These are phyloP conservation scores for Bruguiera gymnorhiza DNA, from an alignment of 345 rosid genomes.

Conservation along the genomic window DNA sequence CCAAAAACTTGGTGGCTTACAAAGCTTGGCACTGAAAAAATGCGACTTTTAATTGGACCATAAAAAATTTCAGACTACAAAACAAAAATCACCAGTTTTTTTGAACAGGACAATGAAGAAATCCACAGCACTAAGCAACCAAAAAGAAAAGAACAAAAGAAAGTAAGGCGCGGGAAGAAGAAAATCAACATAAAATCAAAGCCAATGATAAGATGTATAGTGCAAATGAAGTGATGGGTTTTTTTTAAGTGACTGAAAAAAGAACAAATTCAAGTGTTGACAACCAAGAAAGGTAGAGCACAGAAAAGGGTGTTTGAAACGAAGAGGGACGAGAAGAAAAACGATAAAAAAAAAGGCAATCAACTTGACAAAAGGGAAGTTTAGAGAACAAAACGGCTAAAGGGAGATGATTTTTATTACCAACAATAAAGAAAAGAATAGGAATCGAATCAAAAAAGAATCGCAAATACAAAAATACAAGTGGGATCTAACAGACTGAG, in stretches of 20 bases:
- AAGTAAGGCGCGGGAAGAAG: conserved; percentile 19
- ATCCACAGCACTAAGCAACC: neutral
- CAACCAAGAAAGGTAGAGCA: neutral
- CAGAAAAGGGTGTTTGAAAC: neutral
- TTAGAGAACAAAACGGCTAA: conserved; percentile 4
- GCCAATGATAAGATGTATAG: neutral
- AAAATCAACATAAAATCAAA: neutral
- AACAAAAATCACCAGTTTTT: neutral
- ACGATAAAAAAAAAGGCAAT: neutral
- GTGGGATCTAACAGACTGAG: conserved; percentile 16
- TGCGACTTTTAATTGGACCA: neutral
- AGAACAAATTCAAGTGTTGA: neutral
- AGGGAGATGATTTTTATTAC: conserved; percentile 24
- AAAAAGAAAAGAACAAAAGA: neutral
- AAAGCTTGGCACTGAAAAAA: neutral
- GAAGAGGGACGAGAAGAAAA: neutral
- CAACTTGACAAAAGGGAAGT: neutral
- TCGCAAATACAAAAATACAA: neutral
- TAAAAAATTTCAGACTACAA: neutral
- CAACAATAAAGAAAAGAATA: conserved; percentile 14
- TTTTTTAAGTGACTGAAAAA: conserved; percentile 2
- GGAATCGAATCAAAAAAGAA: conserved; percentile 14
- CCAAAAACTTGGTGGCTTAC: neutral
- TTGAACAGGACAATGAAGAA: neutral
- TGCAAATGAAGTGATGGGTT: neutral